Base-by-base conservation (phyloP, 1,139 yeast genomes). In the Geotrichum fermentans region DNA sequence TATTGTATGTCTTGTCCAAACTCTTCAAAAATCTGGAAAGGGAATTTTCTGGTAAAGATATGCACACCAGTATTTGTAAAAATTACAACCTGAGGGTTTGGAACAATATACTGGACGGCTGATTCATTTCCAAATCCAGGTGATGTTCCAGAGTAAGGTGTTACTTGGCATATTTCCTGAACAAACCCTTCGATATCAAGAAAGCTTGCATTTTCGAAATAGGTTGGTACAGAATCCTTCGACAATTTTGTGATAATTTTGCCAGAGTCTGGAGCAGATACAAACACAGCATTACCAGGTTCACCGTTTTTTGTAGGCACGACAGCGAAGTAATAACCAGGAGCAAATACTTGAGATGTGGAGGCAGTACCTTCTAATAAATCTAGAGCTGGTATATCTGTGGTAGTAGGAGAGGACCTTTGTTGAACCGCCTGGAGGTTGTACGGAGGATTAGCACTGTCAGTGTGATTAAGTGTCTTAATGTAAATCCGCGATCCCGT, bases 261-360 rank as follows among this genome's bases (percentile, higher is more conserved):
- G 8, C 96, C 96, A 59, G 86, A 83, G 63, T 89, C 95, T 10
- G 94, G 82, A 3, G 90, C 83, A 43, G 92, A 75, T 2, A 85
- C 81, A 64, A 87, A 87, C 32, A 87, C 67, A 51, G 75, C 75
- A 55, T 77, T 66, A n/a, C 60, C 61, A n/a, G 49, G 46, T 1
- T 50, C 55, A 18, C 52, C 58, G 13, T 52, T 38, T 35, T 54
- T 54, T 36, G 55, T 57, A 6, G 59, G 59, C 29, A 73, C 71
- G 17, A 78, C 74, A 24, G 75, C 78, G 53, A 89, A 73, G 59
- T 82, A 89, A 2, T 88, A 82, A 11, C 95, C 96, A 0, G 97
- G 96, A 26, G 95, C 80, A 35, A 88, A 73, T 11, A 89, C 70
- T 42, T 78, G 75, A 26, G 78, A 70, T 5, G 71, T 64, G 2